Percentiles rank a stretch among this genome's conserved stretches.
These are phyloP conservation scores for Nemania abortiva DNA, from an alignment of 2,329 filamentous ascomycete genomes.

Conservation along the genomic window DNA sequence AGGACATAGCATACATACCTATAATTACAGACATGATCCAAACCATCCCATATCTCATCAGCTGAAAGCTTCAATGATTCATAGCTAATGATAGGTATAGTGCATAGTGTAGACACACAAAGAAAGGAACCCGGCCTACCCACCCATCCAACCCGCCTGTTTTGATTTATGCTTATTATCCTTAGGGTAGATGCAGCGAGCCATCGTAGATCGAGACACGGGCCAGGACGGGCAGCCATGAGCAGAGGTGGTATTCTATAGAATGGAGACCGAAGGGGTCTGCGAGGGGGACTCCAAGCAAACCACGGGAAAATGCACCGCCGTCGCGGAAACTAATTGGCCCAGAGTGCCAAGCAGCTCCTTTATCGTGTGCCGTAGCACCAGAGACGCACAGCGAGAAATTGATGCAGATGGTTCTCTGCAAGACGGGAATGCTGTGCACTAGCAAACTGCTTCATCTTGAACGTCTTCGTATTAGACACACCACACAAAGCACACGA, in stretches of 20 bases:
- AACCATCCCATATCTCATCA: not conserved
- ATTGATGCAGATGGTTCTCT: constrained; percentile 37
- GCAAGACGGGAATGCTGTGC: constrained; percentile 31
- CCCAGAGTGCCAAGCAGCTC: not conserved
- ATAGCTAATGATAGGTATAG: not conserved
- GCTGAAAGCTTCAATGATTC: not conserved
- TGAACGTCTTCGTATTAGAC: constrained; percentile 17
- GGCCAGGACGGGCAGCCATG: not conserved
- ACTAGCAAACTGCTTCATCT: constrained; percentile 28
- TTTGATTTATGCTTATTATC: not conserved
- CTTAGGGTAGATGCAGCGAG: not conserved
- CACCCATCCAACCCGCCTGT: no score
- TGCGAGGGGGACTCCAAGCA: not conserved
- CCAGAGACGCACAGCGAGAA: constrained; percentile 39
- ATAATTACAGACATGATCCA: not conserved
- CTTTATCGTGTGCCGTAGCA: constrained; percentile 23
- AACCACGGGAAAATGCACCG: not conserved
- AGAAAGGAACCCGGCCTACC: not conserved
- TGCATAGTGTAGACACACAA: not conserved
- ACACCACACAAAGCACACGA: not conserved
- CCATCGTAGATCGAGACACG: not conserved
- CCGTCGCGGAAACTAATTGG: constrained; percentile 7
- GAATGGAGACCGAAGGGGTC: constrained; percentile 1
- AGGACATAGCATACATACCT: not conserved
- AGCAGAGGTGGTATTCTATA: not conserved